Evolutionary conservation across 2,329 filamentous ascomycete species (phyloP), one percentile per base, ranked within the genome.

Genomic region (Zopfia rhizophila): DNA sequence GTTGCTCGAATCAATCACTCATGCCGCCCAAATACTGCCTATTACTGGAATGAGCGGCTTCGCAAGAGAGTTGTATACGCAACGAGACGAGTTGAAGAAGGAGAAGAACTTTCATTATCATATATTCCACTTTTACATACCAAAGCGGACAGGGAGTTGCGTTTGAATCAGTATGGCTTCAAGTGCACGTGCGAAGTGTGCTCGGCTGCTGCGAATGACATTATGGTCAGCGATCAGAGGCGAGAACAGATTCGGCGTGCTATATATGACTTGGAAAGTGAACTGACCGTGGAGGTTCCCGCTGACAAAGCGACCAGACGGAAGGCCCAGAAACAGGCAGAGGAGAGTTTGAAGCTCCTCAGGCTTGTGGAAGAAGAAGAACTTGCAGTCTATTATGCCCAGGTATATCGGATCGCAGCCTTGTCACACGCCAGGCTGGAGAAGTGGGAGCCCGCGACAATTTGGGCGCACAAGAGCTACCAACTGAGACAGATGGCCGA

Each of bases 91-190:
- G 73, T 76, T 32, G 59, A 58, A 7, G 55, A 60, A 27, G 73
- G 74, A 16, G 74, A 75, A 31, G 74, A 76, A 46, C 56, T 76
- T 13, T 66, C 60, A 1, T 67, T 71, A 0, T 72, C 68, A 0
- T 75, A 75, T 51, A 66, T 73, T 14, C 66, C 68, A 3, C 56
- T 74, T 7, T 54, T 73, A 6, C 51, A 59, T 7, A 40, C 55
- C 1, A 60, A 62, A 8, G 50, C 58, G 11, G 61, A 66, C 4
- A 63, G 73, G 10, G 56, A 65, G 19, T 61, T 62, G 18, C 53
- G 65, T 19, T 57, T 69, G 1, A 56, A 70, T 23, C 65, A 63
- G 11, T 72, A 70, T 32, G 68, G 68, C 3, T 72, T 72, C 52
- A 59, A 55, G 31, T 72, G 69, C 38, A 60, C 53, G 1, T 77